Base-by-base conservation (phyloP, 306 rosid genomes). In the Prunus armeniaca region DNA sequence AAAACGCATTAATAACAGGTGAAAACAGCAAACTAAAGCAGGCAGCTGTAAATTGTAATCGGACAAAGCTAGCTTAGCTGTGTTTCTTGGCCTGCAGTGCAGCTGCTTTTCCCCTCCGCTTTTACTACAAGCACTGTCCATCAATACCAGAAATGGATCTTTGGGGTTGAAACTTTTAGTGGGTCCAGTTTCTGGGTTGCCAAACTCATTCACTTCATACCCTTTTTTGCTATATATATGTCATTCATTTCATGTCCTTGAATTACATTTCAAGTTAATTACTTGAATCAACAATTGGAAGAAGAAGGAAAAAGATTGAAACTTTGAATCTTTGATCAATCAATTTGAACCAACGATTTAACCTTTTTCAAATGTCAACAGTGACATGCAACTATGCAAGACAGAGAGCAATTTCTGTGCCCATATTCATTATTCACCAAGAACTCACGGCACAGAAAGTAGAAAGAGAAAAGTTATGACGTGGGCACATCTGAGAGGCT, bases 21-120 rank as follows among this genome's bases (percentile, higher is more conserved):
- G 61, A 63, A 71, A 65, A 12, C 10, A n/a, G 25, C 61, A 75
- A 54, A 78, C 17, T 5, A 63, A 63, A 41, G 14, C 60, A 52
- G 67, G 67, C 77, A 43, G 55, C 57, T 64, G 51, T 52, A 46
- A 65, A 63, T 15, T 63, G 67, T 30, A 30, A 1, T 10, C 13
- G 52, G 70, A 65, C 24, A 68, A 68, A 51, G 38, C 15, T 5
- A 28, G 43, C 43, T 62, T 20, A 17, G 69, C 34, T 72, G 76
- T 24, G 27, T 32, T 62, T 19, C 6, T 30, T 11, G 54, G 30
- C 41, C 20, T 67, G 41, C 18, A 17, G 0, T 67, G 41, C 18
- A 17, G 0, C 3, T 0, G 18, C 12, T 2, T n/a, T 72, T 38
- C 9, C 8, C 17, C 25, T 6, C 28, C 17, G 7, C 12, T 25